These are phyloP conservation scores for Pisolithus orientalis DNA, from an alignment of 768 basidiomycete genomes.

Conservation along the genomic window DNA sequence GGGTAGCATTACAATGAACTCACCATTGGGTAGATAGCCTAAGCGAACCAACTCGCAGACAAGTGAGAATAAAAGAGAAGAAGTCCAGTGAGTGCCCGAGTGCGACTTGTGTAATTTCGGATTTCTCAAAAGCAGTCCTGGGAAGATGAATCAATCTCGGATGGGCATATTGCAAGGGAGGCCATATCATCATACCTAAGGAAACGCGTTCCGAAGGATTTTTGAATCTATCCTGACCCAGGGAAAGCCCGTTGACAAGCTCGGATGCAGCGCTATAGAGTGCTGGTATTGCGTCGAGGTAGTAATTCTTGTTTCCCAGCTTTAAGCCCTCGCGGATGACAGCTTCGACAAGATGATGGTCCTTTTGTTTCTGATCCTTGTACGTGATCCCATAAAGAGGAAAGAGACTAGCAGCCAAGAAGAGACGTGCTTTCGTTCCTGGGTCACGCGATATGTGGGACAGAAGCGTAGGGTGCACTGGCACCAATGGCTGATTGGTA, in stretches of 20 bases:
- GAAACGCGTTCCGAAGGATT: conserved; percentile 45
- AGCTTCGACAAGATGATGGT: conserved; percentile 52
- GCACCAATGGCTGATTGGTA: conserved; percentile 23
- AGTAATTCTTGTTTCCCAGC: conserved; percentile 71
- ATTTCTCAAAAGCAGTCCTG: conserved; percentile 67
- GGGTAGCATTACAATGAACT: conserved; percentile 13
- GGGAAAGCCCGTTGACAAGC: conserved; percentile 30
- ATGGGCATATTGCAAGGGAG: background rate
- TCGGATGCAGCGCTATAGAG: conserved; percentile 50
- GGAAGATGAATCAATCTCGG: background rate
- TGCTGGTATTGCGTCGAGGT: conserved; percentile 66
- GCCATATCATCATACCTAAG: conserved; percentile 40
- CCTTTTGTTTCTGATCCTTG: conserved; percentile 58
- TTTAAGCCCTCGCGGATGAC: conserved; percentile 83
- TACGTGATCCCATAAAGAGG: conserved; percentile 62
- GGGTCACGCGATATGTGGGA: conserved; percentile 19
- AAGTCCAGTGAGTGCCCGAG: conserved; percentile 64
- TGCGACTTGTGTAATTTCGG: conserved; percentile 56
- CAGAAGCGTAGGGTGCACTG: conserved; percentile 44
- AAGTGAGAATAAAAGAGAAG: conserved; percentile 68
- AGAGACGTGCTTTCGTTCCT: conserved; percentile 53
- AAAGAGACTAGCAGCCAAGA: conserved; percentile 68
- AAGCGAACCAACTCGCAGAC: conserved; percentile 59
- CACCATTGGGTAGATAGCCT: conserved; percentile 35
- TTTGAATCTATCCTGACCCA: conserved; percentile 30